These are phyloP conservation scores for Plicaturopsis crispa DNA, from an alignment of 768 basidiomycete species.

Conservation along the genomic window DNA sequence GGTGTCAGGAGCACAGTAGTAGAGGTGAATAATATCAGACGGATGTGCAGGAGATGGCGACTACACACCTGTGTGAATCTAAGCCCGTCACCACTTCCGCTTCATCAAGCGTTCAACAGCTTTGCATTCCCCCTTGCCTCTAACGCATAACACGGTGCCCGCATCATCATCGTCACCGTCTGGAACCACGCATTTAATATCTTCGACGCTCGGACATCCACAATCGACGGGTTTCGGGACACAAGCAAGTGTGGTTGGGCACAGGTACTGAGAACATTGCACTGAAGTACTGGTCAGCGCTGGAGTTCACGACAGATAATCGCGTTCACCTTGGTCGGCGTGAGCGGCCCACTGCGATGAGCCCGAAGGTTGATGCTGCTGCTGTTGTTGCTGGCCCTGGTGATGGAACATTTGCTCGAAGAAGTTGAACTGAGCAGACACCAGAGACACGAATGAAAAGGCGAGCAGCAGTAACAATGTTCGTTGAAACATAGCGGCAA, in stretches of 20 bases:
- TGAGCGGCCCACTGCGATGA: conserved; percentile 61
- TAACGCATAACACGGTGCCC: conserved; percentile 62
- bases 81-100: too few relatives aligned
- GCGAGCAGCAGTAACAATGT: too few relatives aligned
- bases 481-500: too few relatives aligned
- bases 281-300: conserved; percentile 32
- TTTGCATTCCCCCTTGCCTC: conserved; percentile 59
- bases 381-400: conserved; percentile 49
- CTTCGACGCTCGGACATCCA: conserved; percentile 71
- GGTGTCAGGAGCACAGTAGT: too few relatives aligned
- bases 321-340: conserved; percentile 46
- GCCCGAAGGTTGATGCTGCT: conserved; percentile 43
- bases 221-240: conserved; percentile 57
- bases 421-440: conserved; percentile 66
- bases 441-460: too few relatives aligned
- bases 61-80: too few relatives aligned
- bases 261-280: conserved; percentile 66
- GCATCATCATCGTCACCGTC: conserved; percentile 44
- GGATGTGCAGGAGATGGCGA: too few relatives aligned
- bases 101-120: conserved; percentile 49
- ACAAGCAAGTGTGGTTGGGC: conserved; percentile 68
- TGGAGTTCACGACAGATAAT: neutral
- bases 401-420: conserved; percentile 71
- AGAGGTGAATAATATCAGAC: too few relatives aligned
- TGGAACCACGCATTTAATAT: conserved; percentile 70